Evolutionary conservation across 768 basidiomycete species (phyloP), one percentile per base, ranked within the genome.

Genomic region (Agaricus blazei): DNA sequence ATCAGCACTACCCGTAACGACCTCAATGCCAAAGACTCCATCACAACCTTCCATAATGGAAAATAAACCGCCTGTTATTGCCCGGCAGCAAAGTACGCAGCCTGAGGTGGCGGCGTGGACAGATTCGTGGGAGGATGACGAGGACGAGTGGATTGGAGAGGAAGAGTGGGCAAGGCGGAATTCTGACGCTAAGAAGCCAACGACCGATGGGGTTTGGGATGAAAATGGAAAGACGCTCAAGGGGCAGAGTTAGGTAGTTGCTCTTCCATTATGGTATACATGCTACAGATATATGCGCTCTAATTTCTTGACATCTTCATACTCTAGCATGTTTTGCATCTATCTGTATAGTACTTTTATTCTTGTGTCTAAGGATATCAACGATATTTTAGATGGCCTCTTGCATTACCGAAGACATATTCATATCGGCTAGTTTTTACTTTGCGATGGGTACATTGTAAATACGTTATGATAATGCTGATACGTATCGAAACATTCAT

Each of bases 61-160:
- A 34, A 38, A 38, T 14, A 47, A 24, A 14, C 54, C 50, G 4
- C 54, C 54, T 34, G 15, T 31, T 24, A 44, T 50, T n/a, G 41
- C 24, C 9, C 47, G 37, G 15, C 48, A 56, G 24, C 19, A 40
- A 19, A 44, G 41, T 4, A 50, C 41, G 11, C 37, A 34, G 9
- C 28, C 46, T 31, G 62, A 66, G 29, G 47, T 44, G 48, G 38
- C 59, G 47, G 70, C 70, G 44, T 81, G 78, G 83, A 73, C 73
- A 19, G 75, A 81, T 50, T 77, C 77, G 57, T 80, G 80, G 72
- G 76, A 80, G 72, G 76, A 75, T 64, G 81, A 75, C 56, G 59
- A 68, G 27, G 74, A 75, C 43, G 79, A 83, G 46, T 85, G 81
- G 83, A 80, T 72, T 1, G 73, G 70, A 0, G 77, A 78, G 47